A percentile compares a stretch with the other conserved stretches of the same genome.
phyloP scores from a whole-genome alignment of 2,329 filamentous ascomycete genomes.

The Xylaria digitata region DNA sequence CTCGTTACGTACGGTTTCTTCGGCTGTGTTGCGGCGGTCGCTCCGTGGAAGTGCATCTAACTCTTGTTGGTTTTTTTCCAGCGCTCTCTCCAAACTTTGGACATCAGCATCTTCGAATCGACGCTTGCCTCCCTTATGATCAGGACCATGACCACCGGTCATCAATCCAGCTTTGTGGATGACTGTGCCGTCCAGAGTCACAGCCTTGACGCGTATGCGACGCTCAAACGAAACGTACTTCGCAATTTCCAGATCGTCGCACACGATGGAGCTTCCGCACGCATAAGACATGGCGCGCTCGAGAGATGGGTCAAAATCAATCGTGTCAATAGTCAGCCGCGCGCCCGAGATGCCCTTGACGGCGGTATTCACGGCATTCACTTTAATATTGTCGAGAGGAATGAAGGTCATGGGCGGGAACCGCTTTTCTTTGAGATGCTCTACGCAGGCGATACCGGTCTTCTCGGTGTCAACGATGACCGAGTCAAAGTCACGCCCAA shows the following conservation, averaged over 20 bases:
- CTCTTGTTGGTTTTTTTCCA: conserved; percentile 80
- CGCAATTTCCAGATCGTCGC: conserved; percentile 85
- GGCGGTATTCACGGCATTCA: conserved; percentile 88
- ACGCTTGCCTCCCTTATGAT: conserved; percentile 78
- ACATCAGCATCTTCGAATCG: conserved; percentile 92
- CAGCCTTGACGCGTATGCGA: conserved; percentile 89
- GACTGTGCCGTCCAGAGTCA: conserved; percentile 93
- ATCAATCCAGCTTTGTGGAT: conserved; percentile 97
- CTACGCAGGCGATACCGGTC: conserved; percentile 91
- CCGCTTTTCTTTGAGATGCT: conserved; percentile 91
- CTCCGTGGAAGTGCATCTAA: conserved; percentile 83
- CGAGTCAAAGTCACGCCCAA: conserved; percentile 93
- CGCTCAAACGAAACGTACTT: conserved; percentile 90
- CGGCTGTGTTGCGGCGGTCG: conserved; percentile 78
- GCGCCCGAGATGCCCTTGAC: conserved; percentile 89
- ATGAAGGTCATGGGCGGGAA: conserved; percentile 92
- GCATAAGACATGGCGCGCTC: conserved; percentile 95
- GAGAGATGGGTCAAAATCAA: conserved; percentile 89
- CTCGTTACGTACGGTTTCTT: conserved; percentile 84
- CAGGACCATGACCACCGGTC: conserved; percentile 89
- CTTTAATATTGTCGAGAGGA: conserved; percentile 96
- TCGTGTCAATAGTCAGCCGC: conserved; percentile 92
- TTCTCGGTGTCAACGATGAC: conserved; percentile 96
- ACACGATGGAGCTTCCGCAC: conserved; percentile 94
- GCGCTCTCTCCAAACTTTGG: conserved; percentile 81